Evolutionary conservation across 192 early-diverging fungal genomes (phyloP).

Genomic region (Rhizophagus prolifer): DNA sequence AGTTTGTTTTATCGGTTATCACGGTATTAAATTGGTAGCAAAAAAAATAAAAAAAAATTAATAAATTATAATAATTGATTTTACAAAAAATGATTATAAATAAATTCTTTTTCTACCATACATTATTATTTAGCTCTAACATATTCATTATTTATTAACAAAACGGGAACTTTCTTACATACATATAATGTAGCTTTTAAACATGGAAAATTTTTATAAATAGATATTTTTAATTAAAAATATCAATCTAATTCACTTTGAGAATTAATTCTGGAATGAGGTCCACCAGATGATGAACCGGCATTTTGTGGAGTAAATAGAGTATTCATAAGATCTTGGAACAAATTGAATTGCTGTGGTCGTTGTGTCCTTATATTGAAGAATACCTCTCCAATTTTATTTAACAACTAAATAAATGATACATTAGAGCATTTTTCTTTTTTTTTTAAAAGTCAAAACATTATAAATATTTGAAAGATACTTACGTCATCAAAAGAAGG

Average conservation of each 20-base stretch:
- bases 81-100: too few species aligned
- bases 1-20: too few species aligned
- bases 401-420: slow-evolving; percentile 15
- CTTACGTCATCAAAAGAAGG: slow-evolving; percentile 41
- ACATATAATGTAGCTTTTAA: too few species aligned
- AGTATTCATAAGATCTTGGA: slow-evolving; percentile 21
- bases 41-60: too few species aligned
- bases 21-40: too few species aligned
- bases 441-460: not conserved
- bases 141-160: too few species aligned
- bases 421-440: not conserved
- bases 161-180: too few species aligned
- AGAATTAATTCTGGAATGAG: slow-evolving; percentile 5
- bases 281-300: not conserved
- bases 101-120: too few species aligned
- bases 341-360: slow-evolving; percentile 27
- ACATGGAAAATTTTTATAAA: too few species aligned
- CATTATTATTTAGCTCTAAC: too few species aligned
- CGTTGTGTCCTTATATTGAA: slow-evolving; percentile 12
- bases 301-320: not conserved
- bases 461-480: not conserved
- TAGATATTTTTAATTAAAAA: not conserved
- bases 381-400: slow-evolving; percentile 16
- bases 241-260: not conserved
- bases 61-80: too few species aligned